Evolutionary conservation across 129 eudicot genomes (phyloP).

Genomic region (Helianthus annuus): DNA sequence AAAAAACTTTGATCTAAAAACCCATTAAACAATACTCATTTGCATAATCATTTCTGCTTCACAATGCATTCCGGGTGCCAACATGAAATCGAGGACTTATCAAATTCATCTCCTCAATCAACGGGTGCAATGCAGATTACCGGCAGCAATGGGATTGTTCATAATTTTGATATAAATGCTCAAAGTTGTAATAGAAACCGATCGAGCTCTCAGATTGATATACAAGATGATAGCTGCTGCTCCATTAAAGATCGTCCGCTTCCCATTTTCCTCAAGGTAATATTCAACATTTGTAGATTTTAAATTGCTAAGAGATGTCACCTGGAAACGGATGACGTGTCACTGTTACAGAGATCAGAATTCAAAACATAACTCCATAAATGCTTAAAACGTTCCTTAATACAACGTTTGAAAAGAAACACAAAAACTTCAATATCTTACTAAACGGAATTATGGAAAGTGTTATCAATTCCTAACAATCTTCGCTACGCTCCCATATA

Average conservation of each 20-base stretch:
- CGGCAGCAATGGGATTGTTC: constrained; percentile 60
- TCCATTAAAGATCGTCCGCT: constrained; percentile 58
- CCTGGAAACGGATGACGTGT: not conserved
- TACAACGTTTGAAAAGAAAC: not conserved
- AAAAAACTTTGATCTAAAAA: constrained; percentile 23
- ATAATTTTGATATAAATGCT: constrained; percentile 56
- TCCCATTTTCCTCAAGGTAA: constrained; percentile 83
- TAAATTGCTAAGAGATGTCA: too few species aligned
- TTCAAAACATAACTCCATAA: not conserved
- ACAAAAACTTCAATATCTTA: not conserved
- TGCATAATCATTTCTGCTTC: constrained; percentile 10
- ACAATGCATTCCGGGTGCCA: constrained; percentile 52
- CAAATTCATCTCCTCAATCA: constrained; percentile 49
- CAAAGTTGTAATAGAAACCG: constrained; percentile 54
- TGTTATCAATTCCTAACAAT: not conserved
- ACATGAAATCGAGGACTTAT: constrained; percentile 63
- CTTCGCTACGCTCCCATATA: not conserved
- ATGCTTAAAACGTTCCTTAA: not conserved
- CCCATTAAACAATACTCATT: constrained; percentile 16
- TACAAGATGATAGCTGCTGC: constrained; percentile 51
- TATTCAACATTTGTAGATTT: not conserved
- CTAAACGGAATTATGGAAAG: not conserved
- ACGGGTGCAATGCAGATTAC: constrained; percentile 62
- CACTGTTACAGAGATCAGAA: not conserved
- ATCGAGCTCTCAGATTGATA: constrained; percentile 62